Conservation (phyloP, 306 rosid genomes). For the Lathyrus sativus region DNA sequence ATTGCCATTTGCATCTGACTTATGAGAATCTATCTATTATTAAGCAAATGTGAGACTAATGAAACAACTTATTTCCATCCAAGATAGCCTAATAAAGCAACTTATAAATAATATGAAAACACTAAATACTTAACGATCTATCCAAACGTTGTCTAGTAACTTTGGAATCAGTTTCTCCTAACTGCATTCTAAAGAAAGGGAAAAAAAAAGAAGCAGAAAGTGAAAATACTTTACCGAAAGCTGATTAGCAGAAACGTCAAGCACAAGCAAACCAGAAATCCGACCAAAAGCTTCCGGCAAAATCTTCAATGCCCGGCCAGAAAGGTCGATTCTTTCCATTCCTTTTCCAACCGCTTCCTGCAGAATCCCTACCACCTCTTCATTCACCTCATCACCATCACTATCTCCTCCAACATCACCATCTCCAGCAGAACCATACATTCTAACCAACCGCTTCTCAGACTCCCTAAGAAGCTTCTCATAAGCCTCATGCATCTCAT, state of each 20-base stretch:
- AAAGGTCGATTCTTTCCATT: slow-evolving; percentile 61
- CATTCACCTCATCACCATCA: slow-evolving; percentile 53
- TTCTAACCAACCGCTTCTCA: slow-evolving; percentile 66
- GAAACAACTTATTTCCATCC: neutral
- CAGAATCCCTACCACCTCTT: slow-evolving; percentile 79
- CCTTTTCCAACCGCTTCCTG: slow-evolving; percentile 69
- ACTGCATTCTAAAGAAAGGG: neutral
- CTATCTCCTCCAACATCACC: slow-evolving; percentile 18
- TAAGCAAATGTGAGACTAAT: neutral
- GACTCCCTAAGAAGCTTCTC: slow-evolving; percentile 78
- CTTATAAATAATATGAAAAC: neutral
- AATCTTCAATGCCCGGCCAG: slow-evolving; percentile 53
- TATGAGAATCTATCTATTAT: neutral
- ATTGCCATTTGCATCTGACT: neutral
- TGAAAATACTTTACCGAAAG: slow-evolving; percentile 50
- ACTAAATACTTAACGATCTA: neutral
- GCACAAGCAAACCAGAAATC: slow-evolving; percentile 59
- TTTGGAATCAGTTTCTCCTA: neutral
- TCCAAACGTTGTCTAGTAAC: neutral
- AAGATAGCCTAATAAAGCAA: neutral
- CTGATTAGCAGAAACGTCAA: slow-evolving; percentile 69
- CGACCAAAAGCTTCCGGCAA: slow-evolving; percentile 89
- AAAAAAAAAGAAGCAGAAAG: neutral
- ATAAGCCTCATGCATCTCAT: slow-evolving; percentile 83
- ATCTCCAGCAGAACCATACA: slow-evolving; percentile 58